Percentiles rank a stretch among this genome's conserved stretches.
Evolutionary conservation across 83 land plant genomes (phyloP).

Genomic region (Picea abies): DNA sequence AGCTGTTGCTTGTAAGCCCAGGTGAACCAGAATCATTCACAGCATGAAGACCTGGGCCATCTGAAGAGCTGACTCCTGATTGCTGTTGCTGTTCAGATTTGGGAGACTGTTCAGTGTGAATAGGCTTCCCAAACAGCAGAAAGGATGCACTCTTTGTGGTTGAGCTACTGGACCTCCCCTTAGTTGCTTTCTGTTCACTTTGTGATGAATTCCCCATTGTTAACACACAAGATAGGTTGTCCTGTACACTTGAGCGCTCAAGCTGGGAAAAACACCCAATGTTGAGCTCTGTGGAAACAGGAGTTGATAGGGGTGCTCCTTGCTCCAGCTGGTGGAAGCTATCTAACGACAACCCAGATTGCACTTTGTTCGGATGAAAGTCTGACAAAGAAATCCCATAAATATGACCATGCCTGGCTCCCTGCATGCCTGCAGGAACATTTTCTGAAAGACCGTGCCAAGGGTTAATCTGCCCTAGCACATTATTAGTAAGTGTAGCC

Average conservation of each 20-base stretch:
- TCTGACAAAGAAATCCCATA: conserved; percentile 55
- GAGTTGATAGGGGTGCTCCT: conserved; percentile 23
- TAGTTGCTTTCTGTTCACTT: conserved; percentile 26
- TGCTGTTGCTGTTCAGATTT: conserved; percentile 24
- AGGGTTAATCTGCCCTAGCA: conserved; percentile 64
- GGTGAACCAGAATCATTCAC: conserved; percentile 37
- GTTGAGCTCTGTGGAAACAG: conserved; percentile 24
- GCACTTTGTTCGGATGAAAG: conserved; percentile 67
- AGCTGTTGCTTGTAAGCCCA: conserved; percentile 33
- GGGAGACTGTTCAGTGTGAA: conserved; percentile 35
- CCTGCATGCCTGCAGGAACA: conserved; percentile 99
- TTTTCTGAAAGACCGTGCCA: conserved; percentile 62
- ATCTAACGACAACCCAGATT: conserved; percentile 49
- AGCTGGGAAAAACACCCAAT: conserved; percentile 12
- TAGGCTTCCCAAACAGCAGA: conserved; percentile 77
- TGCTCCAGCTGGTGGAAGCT: conserved; percentile 40
- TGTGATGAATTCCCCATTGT: conserved; percentile 45
- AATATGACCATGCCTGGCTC: conserved; percentile 99
- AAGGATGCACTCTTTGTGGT: conserved; percentile 34
- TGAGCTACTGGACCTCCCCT: conserved; percentile 32
- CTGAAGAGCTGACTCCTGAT: conserved; percentile 39
- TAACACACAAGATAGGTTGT: conserved; percentile 52
- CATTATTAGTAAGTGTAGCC: conserved; percentile 47
- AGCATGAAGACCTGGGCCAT: conserved; percentile 24
- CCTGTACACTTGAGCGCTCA: conserved; percentile 21